Evolutionary conservation across 2,329 filamentous ascomycete genomes (phyloP).

Genomic region (Elsinoe arachidis): DNA sequence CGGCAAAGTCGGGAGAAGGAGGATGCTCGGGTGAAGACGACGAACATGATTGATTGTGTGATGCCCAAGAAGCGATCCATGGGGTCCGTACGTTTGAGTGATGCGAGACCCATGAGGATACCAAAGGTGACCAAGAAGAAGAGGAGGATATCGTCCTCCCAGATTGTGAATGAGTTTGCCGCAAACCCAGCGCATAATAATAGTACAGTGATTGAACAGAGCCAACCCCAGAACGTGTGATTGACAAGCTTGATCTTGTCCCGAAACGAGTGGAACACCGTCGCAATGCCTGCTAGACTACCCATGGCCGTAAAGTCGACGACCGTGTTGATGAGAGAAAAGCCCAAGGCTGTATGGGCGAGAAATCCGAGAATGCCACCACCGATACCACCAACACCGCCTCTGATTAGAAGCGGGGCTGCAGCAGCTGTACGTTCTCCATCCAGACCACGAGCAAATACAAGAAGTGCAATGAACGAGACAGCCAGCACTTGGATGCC

Average conservation of each 20-base stretch:
- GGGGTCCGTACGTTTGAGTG: conserved; percentile 60
- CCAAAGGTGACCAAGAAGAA: conserved; percentile 90
- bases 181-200: conserved; percentile 89
- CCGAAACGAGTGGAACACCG: conserved; percentile 34
- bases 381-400: conserved; percentile 31
- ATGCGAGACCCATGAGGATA: conserved; percentile 61
- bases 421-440: conserved; percentile 47
- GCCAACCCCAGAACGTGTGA: conserved; percentile 81
- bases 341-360: conserved; percentile 22
- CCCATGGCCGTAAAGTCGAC: conserved; percentile 34
- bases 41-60: conserved; percentile 78
- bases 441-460: conserved; percentile 58
- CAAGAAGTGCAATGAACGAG: conserved; percentile 58
- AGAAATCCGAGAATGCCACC: conserved; percentile 25
- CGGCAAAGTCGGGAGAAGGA: conserved; percentile 88
- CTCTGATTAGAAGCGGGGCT: conserved; percentile 43
- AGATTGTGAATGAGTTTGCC: conserved; percentile 96
- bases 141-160: conserved; percentile 90
- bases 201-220: conserved; percentile 71
- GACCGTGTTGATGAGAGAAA: conserved; percentile 31
- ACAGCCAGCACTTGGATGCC: conserved; percentile 64
- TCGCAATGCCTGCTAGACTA: conserved; percentile 32
- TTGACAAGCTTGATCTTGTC: conserved; percentile 44
- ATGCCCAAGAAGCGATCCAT: conserved; percentile 66
- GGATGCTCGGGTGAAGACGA: conserved; percentile 67